Percentiles rank a stretch among this genome's conserved stretches.
These are phyloP conservation scores for Ganoderma lingzhi DNA, from an alignment of 1,284 basidiomycete genomes.

Conservation along the genomic window DNA sequence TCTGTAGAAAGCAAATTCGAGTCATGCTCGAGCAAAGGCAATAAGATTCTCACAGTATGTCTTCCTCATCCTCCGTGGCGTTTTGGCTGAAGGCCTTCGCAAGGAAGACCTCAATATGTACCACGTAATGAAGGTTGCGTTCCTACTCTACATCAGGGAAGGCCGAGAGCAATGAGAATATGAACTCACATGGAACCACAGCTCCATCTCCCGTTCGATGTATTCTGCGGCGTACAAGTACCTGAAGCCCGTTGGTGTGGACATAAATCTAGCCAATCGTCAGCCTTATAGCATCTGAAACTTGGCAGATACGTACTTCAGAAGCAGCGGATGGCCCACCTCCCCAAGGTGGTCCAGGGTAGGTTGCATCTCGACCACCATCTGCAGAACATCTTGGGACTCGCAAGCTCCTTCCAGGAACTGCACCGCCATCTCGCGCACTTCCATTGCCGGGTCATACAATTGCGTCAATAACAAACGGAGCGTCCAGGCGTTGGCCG, in stretches of 20 bases:
- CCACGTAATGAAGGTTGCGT: constrained; percentile 87
- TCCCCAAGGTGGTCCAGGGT: constrained; percentile 95
- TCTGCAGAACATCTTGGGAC: constrained; percentile 82
- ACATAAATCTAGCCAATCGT: constrained; percentile 80
- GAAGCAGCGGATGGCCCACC: constrained; percentile 86
- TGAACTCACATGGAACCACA: constrained; percentile 87
- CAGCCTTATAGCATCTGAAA: not conserved
- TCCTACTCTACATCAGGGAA: constrained; percentile 56
- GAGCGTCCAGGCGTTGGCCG: constrained; percentile 84
- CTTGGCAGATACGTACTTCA: constrained; percentile 68
- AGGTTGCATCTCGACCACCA: constrained; percentile 95
- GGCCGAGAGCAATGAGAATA: not conserved
- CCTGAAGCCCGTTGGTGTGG: constrained; percentile 90
- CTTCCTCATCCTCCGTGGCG: constrained; percentile 69
- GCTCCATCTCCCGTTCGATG: constrained; percentile 94
- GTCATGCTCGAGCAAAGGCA: not conserved
- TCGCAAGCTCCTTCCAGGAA: constrained; percentile 93
- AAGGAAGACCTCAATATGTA: constrained; percentile 88
- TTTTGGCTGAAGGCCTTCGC: constrained; percentile 76
- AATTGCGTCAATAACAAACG: constrained; percentile 93
- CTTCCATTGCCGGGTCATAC: constrained; percentile 91
- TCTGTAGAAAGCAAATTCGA: constrained; percentile 43
- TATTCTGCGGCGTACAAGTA: constrained; percentile 94
- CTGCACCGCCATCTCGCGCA: constrained; percentile 89
- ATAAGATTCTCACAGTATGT: constrained; percentile 56